These are phyloP conservation scores for Plectosphaerella cucumerina DNA, from an alignment of 2,329 filamentous ascomycete genomes.

Conservation along the genomic window DNA sequence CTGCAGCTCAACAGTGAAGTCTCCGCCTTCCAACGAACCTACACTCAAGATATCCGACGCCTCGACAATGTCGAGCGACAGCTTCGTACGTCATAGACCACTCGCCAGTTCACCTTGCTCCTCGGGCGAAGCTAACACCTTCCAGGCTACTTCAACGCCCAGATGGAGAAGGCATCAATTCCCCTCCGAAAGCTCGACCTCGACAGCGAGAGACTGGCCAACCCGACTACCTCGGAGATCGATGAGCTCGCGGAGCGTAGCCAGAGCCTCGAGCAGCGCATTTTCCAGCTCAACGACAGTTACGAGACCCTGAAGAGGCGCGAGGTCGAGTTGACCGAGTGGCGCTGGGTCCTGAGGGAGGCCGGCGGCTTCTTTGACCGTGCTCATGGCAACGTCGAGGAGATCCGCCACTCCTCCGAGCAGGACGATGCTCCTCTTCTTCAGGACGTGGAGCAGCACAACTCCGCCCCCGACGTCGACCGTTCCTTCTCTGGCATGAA, in stretches of 20 bases:
- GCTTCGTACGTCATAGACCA: conserved; percentile 63
- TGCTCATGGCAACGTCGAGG: conserved; percentile 92
- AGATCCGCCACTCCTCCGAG: conserved; percentile 86
- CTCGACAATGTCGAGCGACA: conserved; percentile 98
- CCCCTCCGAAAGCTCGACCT: conserved; percentile 86
- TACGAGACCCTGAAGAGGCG: conserved; percentile 98
- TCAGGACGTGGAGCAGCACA: conserved; percentile 85
- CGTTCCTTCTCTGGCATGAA: conserved; percentile 96
- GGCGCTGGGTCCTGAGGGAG: conserved; percentile 96
- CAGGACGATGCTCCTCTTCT: conserved; percentile 92
- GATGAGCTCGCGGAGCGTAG: conserved; percentile 92
- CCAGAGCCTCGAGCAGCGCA: conserved; percentile 86
- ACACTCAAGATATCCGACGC: conserved; percentile 94
- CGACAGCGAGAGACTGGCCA: conserved; percentile 79
- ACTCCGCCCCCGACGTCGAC: conserved; percentile 62
- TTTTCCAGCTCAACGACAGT: conserved; percentile 91
- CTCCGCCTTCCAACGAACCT: conserved; percentile 93
- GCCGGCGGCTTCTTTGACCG: conserved; percentile 96
- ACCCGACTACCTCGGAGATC: conserved; percentile 89
- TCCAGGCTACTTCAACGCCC: conserved; percentile 83
- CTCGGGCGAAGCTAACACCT: conserved; percentile 21
- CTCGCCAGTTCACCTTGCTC: conserved; percentile 2
- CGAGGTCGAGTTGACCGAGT: conserved; percentile 94
- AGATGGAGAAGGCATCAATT: conserved; percentile 93
- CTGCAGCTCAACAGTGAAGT: conserved; percentile 83